A percentile compares a stretch with the other conserved stretches of the same genome.
Evolutionary conservation across 768 basidiomycete genomes (phyloP).

Genomic region (Ramaria rubella): DNA sequence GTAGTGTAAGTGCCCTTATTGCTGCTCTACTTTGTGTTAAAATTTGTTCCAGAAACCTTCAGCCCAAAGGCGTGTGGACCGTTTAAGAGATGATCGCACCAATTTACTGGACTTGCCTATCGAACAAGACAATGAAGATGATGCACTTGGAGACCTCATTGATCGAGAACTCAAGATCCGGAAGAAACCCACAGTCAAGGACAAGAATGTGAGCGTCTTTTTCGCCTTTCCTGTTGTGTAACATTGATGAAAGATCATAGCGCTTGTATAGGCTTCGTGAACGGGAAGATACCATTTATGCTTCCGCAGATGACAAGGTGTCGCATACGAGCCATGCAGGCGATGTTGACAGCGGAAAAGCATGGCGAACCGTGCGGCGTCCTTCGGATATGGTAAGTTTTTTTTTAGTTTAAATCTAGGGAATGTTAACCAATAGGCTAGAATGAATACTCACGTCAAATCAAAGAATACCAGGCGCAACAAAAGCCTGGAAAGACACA

Average conservation of each 20-base stretch:
- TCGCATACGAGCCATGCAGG: slow-evolving; percentile 68
- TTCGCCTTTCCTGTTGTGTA: neutral
- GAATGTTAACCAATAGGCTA: slow-evolving; percentile 24
- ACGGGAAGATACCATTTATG: slow-evolving; percentile 70
- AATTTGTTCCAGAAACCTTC: slow-evolving; percentile 3
- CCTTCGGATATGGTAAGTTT: slow-evolving; percentile 87
- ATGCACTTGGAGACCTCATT: slow-evolving; percentile 60
- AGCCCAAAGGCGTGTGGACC: slow-evolving; percentile 4
- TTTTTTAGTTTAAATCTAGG: neutral
- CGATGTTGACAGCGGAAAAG: slow-evolving; percentile 71
- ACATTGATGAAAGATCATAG: slow-evolving; percentile 15
- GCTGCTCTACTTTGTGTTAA: slow-evolving; percentile 15
- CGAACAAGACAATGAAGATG: slow-evolving; percentile 38
- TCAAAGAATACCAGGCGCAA: slow-evolving; percentile 71
- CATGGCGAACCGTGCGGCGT: slow-evolving; percentile 82
- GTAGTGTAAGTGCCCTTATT: slow-evolving; percentile 7
- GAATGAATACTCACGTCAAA: slow-evolving; percentile 93
- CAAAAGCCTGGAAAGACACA: slow-evolving; percentile 74
- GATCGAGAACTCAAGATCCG: slow-evolving; percentile 57
- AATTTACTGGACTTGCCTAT: slow-evolving; percentile 32
- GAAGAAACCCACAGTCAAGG: slow-evolving; percentile 5
- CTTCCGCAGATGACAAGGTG: slow-evolving; percentile 59
- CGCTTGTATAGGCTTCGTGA: slow-evolving; percentile 82
- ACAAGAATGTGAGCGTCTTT: slow-evolving; percentile 5
- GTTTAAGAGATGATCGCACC: slow-evolving; percentile 26